Percentiles rank a stretch among this genome's conserved stretches.
Conservation (phyloP, 164 flowering plant species). For the Tinospora cordifolia region DNA sequence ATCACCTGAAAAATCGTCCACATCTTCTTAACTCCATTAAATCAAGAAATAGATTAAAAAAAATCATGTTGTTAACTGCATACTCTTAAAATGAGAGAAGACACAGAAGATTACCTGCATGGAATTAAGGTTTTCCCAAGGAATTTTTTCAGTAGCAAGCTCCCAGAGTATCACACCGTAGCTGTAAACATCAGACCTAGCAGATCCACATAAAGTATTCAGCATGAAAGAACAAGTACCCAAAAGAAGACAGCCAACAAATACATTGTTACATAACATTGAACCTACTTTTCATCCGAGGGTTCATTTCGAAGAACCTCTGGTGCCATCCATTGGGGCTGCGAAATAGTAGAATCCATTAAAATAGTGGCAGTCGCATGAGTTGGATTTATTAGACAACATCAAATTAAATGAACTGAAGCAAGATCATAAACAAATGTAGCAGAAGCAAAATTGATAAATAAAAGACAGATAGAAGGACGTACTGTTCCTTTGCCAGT, state of each 20-base stretch:
- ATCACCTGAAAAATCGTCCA: constrained; percentile 51
- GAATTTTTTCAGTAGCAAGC: constrained; percentile 86
- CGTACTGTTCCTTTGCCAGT: constrained; percentile 95
- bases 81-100: no score
- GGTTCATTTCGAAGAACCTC: constrained; percentile 95
- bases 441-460: background rate
- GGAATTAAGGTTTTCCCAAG: constrained; percentile 91
- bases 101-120: constrained; percentile 63
- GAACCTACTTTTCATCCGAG: constrained; percentile 88
- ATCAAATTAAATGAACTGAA: background rate
- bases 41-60: background rate
- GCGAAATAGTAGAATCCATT: constrained; percentile 18
- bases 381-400: background rate
- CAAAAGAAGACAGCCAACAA: background rate
- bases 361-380: background rate
- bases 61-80: background rate
- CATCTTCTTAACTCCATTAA: background rate
- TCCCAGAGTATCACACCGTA: constrained; percentile 95
- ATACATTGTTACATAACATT: background rate
- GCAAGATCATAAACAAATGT: background rate
- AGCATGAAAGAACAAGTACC: background rate
- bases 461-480: background rate
- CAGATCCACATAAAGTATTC: constrained; percentile 4
- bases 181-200: constrained; percentile 91
- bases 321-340: constrained; percentile 99